Evolutionary conservation across 2,329 filamentous ascomycete genomes (phyloP).

Genomic region (Zopfia rhizophila): DNA sequence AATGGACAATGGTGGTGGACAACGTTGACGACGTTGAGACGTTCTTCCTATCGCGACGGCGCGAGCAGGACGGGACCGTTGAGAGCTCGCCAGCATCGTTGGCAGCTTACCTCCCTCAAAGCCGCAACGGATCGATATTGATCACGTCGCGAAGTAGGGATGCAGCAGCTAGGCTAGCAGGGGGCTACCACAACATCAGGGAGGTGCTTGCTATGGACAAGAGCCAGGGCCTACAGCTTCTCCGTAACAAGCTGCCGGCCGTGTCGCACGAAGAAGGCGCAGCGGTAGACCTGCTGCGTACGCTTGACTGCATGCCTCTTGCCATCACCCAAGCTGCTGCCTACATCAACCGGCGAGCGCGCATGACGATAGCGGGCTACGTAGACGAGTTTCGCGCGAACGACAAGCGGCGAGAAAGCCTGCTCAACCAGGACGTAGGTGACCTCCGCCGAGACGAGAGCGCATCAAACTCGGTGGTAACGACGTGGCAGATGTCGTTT

Average conservation of each 20-base stretch:
- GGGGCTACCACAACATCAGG: constrained; percentile 25
- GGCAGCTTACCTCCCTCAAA: constrained; percentile 20
- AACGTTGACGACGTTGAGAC: constrained; percentile 30
- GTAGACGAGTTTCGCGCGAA: constrained; percentile 50
- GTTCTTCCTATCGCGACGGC: too few species aligned
- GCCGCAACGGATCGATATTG: constrained; percentile 19
- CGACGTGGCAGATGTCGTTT: constrained; percentile 49
- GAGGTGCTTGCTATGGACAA: constrained; percentile 31
- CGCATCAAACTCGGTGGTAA: constrained; percentile 50
- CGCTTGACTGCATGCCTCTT: constrained; percentile 48
- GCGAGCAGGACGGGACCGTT: too few species aligned
- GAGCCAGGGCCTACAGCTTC: constrained; percentile 26
- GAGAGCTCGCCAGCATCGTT: constrained; percentile 10
- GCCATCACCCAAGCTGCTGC: constrained; percentile 47
- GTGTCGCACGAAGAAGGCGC: constrained; percentile 7
- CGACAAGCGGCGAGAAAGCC: constrained; percentile 35
- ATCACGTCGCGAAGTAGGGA: constrained; percentile 21
- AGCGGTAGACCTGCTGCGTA: constrained; percentile 19
- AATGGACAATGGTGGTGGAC: constrained; percentile 34
- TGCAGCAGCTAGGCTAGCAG: constrained; percentile 20
- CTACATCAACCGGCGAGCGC: constrained; percentile 37
- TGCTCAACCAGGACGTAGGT: constrained; percentile 35
- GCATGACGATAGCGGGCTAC: constrained; percentile 43
- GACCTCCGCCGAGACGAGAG: constrained; percentile 47
- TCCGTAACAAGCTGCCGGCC: constrained; percentile 29